These are phyloP conservation scores for Cutaneotrichosporon arboriforme DNA, from an alignment of 1,284 basidiomycete genomes.

Conservation along the genomic window DNA sequence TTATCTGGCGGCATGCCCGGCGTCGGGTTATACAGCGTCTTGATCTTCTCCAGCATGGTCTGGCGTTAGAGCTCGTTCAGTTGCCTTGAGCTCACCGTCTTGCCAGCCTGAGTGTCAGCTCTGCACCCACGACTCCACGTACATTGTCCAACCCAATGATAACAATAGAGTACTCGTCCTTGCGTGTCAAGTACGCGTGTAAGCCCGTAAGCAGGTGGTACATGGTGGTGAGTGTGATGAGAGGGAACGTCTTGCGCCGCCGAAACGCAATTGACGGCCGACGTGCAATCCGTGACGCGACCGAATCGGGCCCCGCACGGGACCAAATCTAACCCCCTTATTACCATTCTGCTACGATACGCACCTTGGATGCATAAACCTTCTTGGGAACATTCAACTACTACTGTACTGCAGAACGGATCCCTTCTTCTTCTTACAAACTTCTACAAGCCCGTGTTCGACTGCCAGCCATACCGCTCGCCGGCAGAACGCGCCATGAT, in stretches of 20 bases:
- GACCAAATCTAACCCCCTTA: neutral
- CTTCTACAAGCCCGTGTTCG: neutral
- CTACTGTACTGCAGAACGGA: neutral
- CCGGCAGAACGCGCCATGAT: conserved; percentile 49
- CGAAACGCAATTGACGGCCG: neutral
- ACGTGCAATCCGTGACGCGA: neutral
- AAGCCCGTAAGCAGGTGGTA: conserved; percentile 86
- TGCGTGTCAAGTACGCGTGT: conserved; percentile 80
- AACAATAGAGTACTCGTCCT: conserved; percentile 88
- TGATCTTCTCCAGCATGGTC: conserved; percentile 87
- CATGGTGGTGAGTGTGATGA: conserved; percentile 49
- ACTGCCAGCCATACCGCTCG: conserved; percentile 41
- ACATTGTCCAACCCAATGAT: conserved; percentile 66
- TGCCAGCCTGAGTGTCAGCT: conserved; percentile 59
- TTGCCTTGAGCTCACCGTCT: conserved; percentile 61
- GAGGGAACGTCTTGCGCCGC: neutral
- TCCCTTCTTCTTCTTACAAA: neutral
- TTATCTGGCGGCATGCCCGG: conserved; percentile 79
- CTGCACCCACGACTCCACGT: conserved; percentile 2
- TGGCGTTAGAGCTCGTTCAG: conserved; percentile 34
- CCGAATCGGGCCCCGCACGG: conserved; percentile 1
- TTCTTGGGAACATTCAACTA: neutral
- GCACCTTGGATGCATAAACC: neutral
- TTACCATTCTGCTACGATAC: neutral
- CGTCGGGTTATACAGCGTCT: conserved; percentile 77